phyloP scores from a whole-genome alignment of 2,329 filamentous ascomycete genomes.

The Hypomyces rosellus region DNA sequence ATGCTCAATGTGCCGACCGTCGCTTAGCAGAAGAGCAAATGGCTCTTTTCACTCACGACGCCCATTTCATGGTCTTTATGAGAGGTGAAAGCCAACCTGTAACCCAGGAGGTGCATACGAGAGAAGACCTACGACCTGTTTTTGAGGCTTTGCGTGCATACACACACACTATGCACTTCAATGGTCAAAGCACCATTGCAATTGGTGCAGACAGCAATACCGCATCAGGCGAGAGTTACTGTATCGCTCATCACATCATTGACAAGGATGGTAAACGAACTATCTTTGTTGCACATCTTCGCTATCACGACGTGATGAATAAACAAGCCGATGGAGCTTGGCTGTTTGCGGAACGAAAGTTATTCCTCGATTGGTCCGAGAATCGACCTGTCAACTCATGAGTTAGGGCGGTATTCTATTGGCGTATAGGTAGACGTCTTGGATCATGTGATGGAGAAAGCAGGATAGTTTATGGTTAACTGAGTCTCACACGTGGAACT shows the following conservation, averaged over 20 bases:
- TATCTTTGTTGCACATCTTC: conserved; percentile 1
- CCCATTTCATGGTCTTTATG: conserved; percentile 3
- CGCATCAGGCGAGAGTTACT: conserved; percentile 5
- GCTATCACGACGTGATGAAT: conserved; percentile 5
- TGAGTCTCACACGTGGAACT: too few relatives aligned
- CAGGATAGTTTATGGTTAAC: too few relatives aligned
- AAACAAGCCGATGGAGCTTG: conserved; percentile 1
- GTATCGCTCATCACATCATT: conserved; percentile 4
- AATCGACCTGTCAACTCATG: not conserved
- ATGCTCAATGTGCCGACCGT: conserved; percentile 7
- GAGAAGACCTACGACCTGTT: conserved; percentile 2
- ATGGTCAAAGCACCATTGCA: conserved; percentile 7
- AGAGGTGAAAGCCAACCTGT: conserved; percentile 1
- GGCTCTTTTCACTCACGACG: conserved; percentile 2
- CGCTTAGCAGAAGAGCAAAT: conserved; percentile 6
- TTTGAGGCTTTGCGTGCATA: not conserved
- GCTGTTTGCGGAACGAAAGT: conserved; percentile 6
- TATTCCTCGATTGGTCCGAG: conserved; percentile 6
- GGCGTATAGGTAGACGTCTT: too few relatives aligned
- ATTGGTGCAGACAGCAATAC: conserved; percentile 2
- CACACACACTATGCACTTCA: conserved; percentile 5
- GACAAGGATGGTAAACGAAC: conserved; percentile 3
- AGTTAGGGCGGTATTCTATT: too few relatives aligned
- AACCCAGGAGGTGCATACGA: not conserved
- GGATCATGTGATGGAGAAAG: too few relatives aligned